Percentiles rank a stretch among this genome's conserved stretches.
Evolutionary conservation across 495 filamentous ascomycete species (phyloP).

Genomic region (Penicillium lividum): DNA sequence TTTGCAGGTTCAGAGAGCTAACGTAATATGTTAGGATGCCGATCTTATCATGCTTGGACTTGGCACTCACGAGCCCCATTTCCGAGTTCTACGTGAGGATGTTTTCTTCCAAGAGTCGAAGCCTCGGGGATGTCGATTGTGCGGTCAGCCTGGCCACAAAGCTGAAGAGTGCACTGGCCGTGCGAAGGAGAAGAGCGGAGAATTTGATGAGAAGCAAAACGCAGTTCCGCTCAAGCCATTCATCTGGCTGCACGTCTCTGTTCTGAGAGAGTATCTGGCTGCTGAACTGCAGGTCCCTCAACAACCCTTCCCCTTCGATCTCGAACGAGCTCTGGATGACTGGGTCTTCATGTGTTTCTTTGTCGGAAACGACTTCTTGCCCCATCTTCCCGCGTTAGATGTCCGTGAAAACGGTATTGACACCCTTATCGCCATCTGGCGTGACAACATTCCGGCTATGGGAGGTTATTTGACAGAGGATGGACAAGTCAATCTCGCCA

Average conservation of each 20-base stretch:
- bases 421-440: slow-evolving; percentile 92
- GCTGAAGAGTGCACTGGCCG: slow-evolving; percentile 80
- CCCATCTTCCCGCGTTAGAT: slow-evolving; percentile 92
- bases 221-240: slow-evolving; percentile 76
- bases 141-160: slow-evolving; percentile 88
- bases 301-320: slow-evolving; percentile 78
- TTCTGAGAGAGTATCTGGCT: slow-evolving; percentile 90
- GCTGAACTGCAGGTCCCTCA: slow-evolving; percentile 81
- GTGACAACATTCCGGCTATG: slow-evolving; percentile 88
- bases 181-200: slow-evolving; percentile 79
- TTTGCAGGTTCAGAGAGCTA: slow-evolving; percentile 15
- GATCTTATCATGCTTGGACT: slow-evolving; percentile 99
- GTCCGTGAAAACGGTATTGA: slow-evolving; percentile 98
- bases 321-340: slow-evolving; percentile 96
- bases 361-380: slow-evolving; percentile 98
- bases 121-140: slow-evolving; percentile 76
- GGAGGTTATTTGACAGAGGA: slow-evolving; percentile 94
- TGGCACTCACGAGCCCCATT: slow-evolving; percentile 95
- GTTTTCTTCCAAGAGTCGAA: slow-evolving; percentile 90
- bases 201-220: slow-evolving; percentile 82
- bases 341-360: slow-evolving; percentile 99
- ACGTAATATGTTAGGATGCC: slow-evolving; percentile 61
- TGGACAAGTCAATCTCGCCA: slow-evolving; percentile 82
- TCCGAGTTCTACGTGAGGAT: slow-evolving; percentile 94
- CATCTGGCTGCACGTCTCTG: slow-evolving; percentile 94